Evolutionary conservation across 1,139 yeast genomes (phyloP).

Genomic region (Sugiyamaella neomexicana): DNA sequence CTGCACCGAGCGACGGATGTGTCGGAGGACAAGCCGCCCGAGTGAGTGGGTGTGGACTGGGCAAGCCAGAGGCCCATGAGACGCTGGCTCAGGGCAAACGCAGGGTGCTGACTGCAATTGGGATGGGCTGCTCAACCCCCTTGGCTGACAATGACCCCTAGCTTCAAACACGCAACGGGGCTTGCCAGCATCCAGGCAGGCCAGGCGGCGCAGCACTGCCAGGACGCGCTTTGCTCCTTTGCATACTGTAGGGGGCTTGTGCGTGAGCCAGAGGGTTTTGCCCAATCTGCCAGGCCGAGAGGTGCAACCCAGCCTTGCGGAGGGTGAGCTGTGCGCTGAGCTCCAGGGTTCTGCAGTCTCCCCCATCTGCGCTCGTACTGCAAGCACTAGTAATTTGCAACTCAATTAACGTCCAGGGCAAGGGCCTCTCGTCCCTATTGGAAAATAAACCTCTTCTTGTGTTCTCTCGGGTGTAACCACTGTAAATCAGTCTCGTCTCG

Average conservation of each 20-base stretch:
- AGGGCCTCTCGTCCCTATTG: neutral
- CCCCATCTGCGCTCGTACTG: neutral
- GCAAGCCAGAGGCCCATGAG: too few relatives aligned
- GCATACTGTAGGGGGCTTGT: neutral
- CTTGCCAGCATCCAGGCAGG: neutral
- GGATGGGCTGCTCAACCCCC: too few relatives aligned
- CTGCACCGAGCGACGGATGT: too few relatives aligned
- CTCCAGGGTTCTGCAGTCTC: neutral
- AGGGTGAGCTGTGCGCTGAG: neutral
- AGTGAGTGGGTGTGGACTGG: too few relatives aligned
- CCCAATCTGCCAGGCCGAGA: too few relatives aligned
- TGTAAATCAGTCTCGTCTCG: too few relatives aligned
- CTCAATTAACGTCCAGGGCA: constrained; percentile 4
- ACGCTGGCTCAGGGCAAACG: too few relatives aligned
- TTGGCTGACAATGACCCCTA: neutral
- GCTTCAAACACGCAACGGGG: constrained; percentile 2
- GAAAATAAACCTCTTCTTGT: neutral
- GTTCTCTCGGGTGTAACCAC: too few relatives aligned
- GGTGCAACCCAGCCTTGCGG: neutral
- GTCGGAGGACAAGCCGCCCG: too few relatives aligned
- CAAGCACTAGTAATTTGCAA: neutral
- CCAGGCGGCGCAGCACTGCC: neutral
- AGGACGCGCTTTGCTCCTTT: neutral
- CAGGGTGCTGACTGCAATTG: neutral
- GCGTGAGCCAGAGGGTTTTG: too few relatives aligned